Evolutionary conservation across 768 basidiomycete species (phyloP).

Genomic region (Auricularia cornea): DNA sequence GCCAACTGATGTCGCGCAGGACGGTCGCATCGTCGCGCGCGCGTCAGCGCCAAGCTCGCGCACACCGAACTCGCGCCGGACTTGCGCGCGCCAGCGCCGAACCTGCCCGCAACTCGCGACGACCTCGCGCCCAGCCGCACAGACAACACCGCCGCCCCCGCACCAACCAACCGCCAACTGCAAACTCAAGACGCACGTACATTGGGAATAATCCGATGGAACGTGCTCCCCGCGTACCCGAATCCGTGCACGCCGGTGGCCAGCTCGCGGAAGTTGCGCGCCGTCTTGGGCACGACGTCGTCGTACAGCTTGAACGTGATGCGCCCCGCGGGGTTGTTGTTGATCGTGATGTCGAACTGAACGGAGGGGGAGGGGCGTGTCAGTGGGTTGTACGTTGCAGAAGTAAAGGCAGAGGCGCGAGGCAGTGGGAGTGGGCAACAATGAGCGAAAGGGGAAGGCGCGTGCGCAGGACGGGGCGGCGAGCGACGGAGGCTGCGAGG

Average conservation of each 20-base stretch:
- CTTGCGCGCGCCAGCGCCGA: constrained; percentile 82
- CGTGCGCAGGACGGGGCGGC: too few relatives aligned
- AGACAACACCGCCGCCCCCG: too few relatives aligned
- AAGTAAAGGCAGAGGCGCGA: too few relatives aligned
- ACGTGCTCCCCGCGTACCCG: constrained; percentile 54
- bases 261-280: constrained; percentile 75
- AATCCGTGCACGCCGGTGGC: constrained; percentile 61
- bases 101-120: too few relatives aligned
- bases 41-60: constrained; percentile 31
- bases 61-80: too few relatives aligned
- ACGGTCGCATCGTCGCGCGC: too few relatives aligned
- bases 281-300: constrained; percentile 71
- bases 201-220: constrained; percentile 32
- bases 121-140: too few relatives aligned
- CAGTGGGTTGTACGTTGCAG: too few relatives aligned
- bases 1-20: too few relatives aligned
- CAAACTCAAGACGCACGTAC: constrained; percentile 12
- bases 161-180: constrained; percentile 4
- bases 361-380: neutral
- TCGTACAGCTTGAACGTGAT: constrained; percentile 81
- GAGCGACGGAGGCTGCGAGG: too few relatives aligned
- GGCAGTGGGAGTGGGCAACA: too few relatives aligned
- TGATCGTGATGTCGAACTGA: constrained; percentile 30
- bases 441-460: too few relatives aligned
- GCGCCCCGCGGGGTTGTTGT: constrained; percentile 51